A percentile compares a stretch with the other conserved stretches of the same genome.
These are phyloP conservation scores for Aspergillus chevalieri DNA, from an alignment of 2,329 filamentous ascomycete species.

Conservation along the genomic window DNA sequence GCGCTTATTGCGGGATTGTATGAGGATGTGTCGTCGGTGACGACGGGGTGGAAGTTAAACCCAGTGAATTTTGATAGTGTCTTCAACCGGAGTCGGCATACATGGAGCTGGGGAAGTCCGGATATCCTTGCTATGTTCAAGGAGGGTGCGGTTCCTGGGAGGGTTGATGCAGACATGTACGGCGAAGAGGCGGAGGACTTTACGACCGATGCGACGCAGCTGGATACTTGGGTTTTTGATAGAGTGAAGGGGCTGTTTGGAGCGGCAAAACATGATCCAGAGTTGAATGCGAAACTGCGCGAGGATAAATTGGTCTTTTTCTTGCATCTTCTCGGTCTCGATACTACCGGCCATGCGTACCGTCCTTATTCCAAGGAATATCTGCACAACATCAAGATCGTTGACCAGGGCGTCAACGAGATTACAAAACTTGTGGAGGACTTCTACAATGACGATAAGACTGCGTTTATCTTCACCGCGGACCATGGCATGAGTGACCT, in stretches of 20 bases:
- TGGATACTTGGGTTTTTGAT: slow-evolving; percentile 96
- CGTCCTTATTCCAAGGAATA: slow-evolving; percentile 95
- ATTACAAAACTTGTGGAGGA: slow-evolving; percentile 73
- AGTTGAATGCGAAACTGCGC: slow-evolving; percentile 64
- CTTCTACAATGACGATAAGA: slow-evolving; percentile 79
- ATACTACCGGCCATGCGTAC: slow-evolving; percentile 80
- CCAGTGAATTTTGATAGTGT: slow-evolving; percentile 98
- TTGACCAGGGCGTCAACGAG: slow-evolving; percentile 83
- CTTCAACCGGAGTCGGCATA: slow-evolving; percentile 93
- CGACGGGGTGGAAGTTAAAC: slow-evolving; percentile 96
- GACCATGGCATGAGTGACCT: slow-evolving; percentile 99
- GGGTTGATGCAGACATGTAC: slow-evolving; percentile 83
- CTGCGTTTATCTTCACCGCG: slow-evolving; percentile 92
- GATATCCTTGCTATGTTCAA: slow-evolving; percentile 98
- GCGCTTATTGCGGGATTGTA: slow-evolving; percentile 94
- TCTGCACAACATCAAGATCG: slow-evolving; percentile 85
- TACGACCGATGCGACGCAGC: slow-evolving; percentile 67
- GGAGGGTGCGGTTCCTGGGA: slow-evolving; percentile 78
- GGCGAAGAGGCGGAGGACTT: slow-evolving; percentile 83
- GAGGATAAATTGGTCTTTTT: slow-evolving; percentile 93
- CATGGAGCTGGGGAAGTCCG: slow-evolving; percentile 98
- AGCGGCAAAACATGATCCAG: slow-evolving; percentile 69
- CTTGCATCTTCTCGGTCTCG: slow-evolving; percentile 82
- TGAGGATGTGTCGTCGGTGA: slow-evolving; percentile 95
- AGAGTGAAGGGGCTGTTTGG: slow-evolving; percentile 81